Evolutionary conservation across 768 basidiomycete species (phyloP).

Genomic region (Agrocybe praecox): DNA sequence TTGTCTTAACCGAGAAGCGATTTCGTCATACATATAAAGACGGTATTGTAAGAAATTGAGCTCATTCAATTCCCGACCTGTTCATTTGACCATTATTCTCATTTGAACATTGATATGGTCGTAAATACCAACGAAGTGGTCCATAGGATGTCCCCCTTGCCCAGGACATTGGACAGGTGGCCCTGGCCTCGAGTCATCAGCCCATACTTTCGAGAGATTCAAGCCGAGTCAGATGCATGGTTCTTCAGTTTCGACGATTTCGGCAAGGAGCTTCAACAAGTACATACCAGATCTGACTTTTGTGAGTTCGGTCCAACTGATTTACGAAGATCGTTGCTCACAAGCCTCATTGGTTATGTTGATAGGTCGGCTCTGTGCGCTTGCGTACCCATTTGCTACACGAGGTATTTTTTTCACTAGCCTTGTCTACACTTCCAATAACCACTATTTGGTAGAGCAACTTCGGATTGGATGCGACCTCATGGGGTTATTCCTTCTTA

Average conservation of each 20-base stretch:
- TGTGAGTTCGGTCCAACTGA: slow-evolving; percentile 50
- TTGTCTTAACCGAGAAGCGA: too few species aligned
- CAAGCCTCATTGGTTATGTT: too few species aligned
- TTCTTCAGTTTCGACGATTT: slow-evolving; percentile 37
- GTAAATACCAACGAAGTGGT: background rate
- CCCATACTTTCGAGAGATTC: slow-evolving; percentile 33
- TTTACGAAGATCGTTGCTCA: too few species aligned
- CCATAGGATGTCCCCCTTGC: slow-evolving; percentile 26
- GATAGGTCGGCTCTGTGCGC: slow-evolving; percentile 23
- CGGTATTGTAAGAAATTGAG: too few species aligned
- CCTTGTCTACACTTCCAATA: too few species aligned
- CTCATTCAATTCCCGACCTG: too few species aligned
- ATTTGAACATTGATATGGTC: too few species aligned
- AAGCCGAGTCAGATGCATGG: slow-evolving; percentile 40
- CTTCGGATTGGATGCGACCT: slow-evolving; percentile 41
- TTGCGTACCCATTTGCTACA: slow-evolving; percentile 46
- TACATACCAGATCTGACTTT: slow-evolving; percentile 40
- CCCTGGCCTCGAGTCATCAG: slow-evolving; percentile 45
- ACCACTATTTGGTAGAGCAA: slow-evolving; percentile 9
- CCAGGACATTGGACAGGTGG: slow-evolving; percentile 41
- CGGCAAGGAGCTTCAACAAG: slow-evolving; percentile 31
- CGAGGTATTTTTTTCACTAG: too few species aligned
- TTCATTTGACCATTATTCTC: too few species aligned
- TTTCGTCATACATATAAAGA: too few species aligned
- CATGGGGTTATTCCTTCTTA: slow-evolving; percentile 48